A percentile compares a stretch with the other conserved stretches of the same genome.
Evolutionary conservation across 2,329 filamentous ascomycete species (phyloP).

Genomic region (Corynespora cassiicola): DNA sequence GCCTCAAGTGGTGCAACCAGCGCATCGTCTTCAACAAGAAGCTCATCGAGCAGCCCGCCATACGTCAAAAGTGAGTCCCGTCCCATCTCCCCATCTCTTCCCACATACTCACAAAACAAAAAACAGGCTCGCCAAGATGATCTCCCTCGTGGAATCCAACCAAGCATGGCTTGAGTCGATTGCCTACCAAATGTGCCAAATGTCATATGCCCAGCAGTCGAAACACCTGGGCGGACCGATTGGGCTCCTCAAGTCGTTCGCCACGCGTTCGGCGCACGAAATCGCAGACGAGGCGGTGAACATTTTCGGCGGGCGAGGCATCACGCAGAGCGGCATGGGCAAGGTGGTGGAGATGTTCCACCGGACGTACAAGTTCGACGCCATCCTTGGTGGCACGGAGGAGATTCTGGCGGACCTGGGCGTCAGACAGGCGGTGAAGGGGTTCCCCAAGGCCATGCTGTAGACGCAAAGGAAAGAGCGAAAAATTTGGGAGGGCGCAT

Average conservation of each 20-base stretch:
- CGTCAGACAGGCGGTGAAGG: conserved; percentile 82
- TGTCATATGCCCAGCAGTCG: conserved; percentile 79
- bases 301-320: conserved; percentile 81
- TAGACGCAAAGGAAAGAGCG: conserved; percentile 47
- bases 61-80: conserved; percentile 72
- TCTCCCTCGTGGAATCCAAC: conserved; percentile 79
- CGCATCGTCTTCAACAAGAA: conserved; percentile 83
- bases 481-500: not conserved
- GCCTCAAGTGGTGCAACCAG: conserved; percentile 87
- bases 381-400: conserved; percentile 76
- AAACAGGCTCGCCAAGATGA: conserved; percentile 79
- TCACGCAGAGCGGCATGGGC: conserved; percentile 86
- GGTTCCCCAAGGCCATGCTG: conserved; percentile 84
- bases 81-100: not conserved
- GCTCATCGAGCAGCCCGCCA: conserved; percentile 82
- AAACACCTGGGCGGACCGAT: conserved; percentile 81
- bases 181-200: conserved; percentile 87
- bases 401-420: conserved; percentile 83
- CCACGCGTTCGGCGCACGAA: conserved; percentile 79
- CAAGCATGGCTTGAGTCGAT: conserved; percentile 86
- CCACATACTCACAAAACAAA: not conserved
- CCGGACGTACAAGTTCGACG: conserved; percentile 77
- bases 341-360: conserved; percentile 84
- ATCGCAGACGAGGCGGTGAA: conserved; percentile 84
- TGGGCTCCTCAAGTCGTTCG: conserved; percentile 79